A percentile compares a stretch with the other conserved stretches of the same genome.
phyloP scores from a whole-genome alignment of 2,329 filamentous ascomycete genomes.

The Aspergillus sp. region DNA sequence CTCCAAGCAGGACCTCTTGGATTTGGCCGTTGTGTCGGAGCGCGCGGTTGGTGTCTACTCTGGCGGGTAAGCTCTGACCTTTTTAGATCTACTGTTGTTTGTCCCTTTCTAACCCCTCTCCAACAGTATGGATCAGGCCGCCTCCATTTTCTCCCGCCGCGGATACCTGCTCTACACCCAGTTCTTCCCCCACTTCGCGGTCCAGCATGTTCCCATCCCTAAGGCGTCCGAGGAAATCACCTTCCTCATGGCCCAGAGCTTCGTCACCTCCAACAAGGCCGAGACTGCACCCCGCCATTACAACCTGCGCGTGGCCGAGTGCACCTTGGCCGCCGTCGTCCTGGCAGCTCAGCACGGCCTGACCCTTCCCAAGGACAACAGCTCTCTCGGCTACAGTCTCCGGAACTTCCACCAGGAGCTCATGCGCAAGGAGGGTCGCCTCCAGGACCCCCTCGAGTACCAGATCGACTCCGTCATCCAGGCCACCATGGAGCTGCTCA shows the following conservation, averaged over 20 bases:
- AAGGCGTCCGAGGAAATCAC: conserved; percentile 77
- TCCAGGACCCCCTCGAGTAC: conserved; percentile 53
- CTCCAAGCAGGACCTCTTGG: conserved; percentile 87
- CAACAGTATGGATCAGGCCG: conserved; percentile 88
- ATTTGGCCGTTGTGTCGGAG: conserved; percentile 92
- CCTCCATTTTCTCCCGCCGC: conserved; percentile 86
- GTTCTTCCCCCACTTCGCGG: conserved; percentile 77
- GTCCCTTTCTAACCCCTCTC: conserved; percentile 4
- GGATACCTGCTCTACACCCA: conserved; percentile 87
- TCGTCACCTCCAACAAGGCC: conserved; percentile 91
- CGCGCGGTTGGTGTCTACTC: conserved; percentile 94
- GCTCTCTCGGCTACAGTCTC: conserved; percentile 78
- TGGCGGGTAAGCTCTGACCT: conserved; percentile 64
- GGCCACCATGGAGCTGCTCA: conserved; percentile 68
- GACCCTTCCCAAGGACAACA: conserved; percentile 72
- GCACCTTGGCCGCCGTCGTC: conserved; percentile 76
- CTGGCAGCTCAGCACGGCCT: conserved; percentile 60
- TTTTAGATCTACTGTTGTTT: neutral
- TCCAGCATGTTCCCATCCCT: conserved; percentile 77
- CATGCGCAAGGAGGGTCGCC: conserved; percentile 55
- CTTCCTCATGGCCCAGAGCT: conserved; percentile 92
- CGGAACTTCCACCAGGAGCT: conserved; percentile 84
- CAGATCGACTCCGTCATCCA: conserved; percentile 74
- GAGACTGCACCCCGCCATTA: conserved; percentile 92
- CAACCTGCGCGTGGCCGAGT: conserved; percentile 95